Base-by-base conservation (phyloP, 2,329 filamentous ascomycete genomes). In the Fusarium sp. region DNA sequence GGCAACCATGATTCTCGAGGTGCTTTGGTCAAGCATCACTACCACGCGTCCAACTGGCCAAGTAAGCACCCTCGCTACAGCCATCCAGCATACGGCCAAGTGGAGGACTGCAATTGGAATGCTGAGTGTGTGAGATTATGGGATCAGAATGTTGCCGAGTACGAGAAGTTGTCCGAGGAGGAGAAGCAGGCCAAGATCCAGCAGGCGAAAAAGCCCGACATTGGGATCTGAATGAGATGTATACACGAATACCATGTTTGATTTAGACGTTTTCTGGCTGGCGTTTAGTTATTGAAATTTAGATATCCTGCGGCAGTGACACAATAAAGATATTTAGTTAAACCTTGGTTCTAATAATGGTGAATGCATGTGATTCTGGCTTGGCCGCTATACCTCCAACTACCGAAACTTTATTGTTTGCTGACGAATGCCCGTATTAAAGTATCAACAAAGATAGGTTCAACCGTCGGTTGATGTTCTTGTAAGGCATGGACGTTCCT, bases 21-120 rank as follows among this genome's bases (percentile, higher is more conserved):
- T 20, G 90, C 91, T 3, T 81, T 92, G 2, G 89, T 92, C 26
- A 91, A 89, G 77, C 91, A 93, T 75, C 89, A 92, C 77, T 93
- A 92, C 73, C 91, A 92, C 76, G 91, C 91, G 1, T 92, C 89
- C 2, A 86, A 88, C 62, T 92, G 91, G 91, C 91, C 90, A 4
- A 86, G 84, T 53, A 82, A 82, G 4, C 90, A 92, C 74, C 89
- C 88, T 2, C 83, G 90, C 31, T 91, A 85, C 79, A 88, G 82
- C 46, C 90, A 92, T 75, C 89, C 89, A 2, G 86, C 89, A 54
- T 91, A 89, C 72, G 90, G 89, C 8, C 88, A 91, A 76, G 89
- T 92, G 0, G 90, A 92, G 75, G 82, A 84, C 68, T 92, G 90
- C 78, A 92, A 92, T 73, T 92, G 90, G 90, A 84, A 88, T 42